These are phyloP conservation scores for Leishmania turanica DNA, from an alignment of 208 protist genomes.

Conservation along the genomic window DNA sequence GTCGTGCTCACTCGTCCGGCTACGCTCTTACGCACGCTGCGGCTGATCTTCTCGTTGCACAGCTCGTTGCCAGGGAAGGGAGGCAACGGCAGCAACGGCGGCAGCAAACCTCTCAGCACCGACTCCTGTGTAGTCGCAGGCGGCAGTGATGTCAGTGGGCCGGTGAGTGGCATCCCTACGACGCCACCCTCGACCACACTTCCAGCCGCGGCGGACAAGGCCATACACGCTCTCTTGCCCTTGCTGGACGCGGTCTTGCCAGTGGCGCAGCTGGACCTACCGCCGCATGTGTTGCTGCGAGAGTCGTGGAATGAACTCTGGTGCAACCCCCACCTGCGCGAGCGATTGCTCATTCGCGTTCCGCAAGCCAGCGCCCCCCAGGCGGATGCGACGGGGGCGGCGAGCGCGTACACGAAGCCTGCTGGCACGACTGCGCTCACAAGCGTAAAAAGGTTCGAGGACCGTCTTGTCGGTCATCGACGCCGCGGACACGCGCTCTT, in stretches of 20 bases:
- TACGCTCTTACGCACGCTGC: conserved; percentile 44
- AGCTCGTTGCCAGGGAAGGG: conserved; percentile 1
- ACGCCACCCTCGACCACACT: not conserved
- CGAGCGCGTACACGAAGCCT: conserved; percentile 13
- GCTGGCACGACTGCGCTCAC: conserved; percentile 18
- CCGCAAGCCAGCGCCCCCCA: not conserved
- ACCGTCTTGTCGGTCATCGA: conserved; percentile 4
- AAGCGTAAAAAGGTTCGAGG: conserved; percentile 12
- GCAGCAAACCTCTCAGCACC: not conserved
- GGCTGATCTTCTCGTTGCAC: conserved; percentile 33
- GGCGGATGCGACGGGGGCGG: not conserved
- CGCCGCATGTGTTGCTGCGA: conserved; percentile 40
- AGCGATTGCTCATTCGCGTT: conserved; percentile 28
- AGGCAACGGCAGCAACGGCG: not conserved
- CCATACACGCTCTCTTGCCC: conserved; percentile 23
- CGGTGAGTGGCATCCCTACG: not conserved
- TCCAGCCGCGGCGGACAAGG: not conserved
- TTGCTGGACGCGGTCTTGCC: conserved; percentile 38
- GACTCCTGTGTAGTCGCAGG: not conserved
- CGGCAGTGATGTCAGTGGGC: not conserved
- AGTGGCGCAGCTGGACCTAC: conserved; percentile 29
- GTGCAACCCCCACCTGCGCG: conserved; percentile 42
- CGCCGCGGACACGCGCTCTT: conserved; percentile 23
- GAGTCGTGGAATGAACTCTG: conserved; percentile 80
- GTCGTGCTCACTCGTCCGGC: conserved; percentile 18